phyloP scores from a whole-genome alignment of 148 eudicot genomes.

The Diospyros lotus region DNA sequence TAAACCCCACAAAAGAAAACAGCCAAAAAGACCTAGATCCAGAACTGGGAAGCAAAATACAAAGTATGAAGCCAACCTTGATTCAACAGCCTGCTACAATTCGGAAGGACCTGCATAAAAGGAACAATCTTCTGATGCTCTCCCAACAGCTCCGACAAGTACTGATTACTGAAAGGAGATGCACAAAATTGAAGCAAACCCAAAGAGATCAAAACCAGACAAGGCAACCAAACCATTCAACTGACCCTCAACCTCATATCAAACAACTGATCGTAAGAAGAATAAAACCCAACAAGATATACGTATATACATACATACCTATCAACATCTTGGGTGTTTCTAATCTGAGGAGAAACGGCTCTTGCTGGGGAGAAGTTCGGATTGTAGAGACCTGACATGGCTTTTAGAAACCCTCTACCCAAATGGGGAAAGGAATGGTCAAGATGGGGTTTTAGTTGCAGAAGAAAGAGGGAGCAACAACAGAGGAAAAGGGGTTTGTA shows the following conservation, averaged over 20 bases:
- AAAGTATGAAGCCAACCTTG: slow-evolving; percentile 52
- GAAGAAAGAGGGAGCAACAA: not conserved
- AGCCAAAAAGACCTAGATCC: slow-evolving; percentile 30
- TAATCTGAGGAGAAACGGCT: slow-evolving; percentile 86
- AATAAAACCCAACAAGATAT: not conserved
- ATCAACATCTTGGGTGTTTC: slow-evolving; percentile 50
- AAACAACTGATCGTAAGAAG: no score
- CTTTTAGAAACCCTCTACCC: not conserved
- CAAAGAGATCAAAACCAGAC: no score
- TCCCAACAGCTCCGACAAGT: slow-evolving; percentile 82
- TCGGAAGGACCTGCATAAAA: slow-evolving; percentile 82
- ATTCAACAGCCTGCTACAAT: slow-evolving; percentile 81
- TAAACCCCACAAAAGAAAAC: not conserved
- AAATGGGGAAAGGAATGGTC: not conserved
- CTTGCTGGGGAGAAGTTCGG: slow-evolving; percentile 82
- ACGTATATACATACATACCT: slow-evolving; percentile 18
- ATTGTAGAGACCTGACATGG: slow-evolving; percentile 81
- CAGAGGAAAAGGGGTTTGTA: slow-evolving; percentile 6
- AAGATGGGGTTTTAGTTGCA: slow-evolving; percentile 10
- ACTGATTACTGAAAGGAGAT: slow-evolving; percentile 47
- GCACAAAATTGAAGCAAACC: no score
- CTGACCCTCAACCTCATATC: no score
- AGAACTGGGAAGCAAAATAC: slow-evolving; percentile 17
- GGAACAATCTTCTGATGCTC: slow-evolving; percentile 97
- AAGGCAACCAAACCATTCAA: no score